phyloP scores from a whole-genome alignment of 1,284 basidiomycete species.

The Rhodotorula sp. region DNA sequence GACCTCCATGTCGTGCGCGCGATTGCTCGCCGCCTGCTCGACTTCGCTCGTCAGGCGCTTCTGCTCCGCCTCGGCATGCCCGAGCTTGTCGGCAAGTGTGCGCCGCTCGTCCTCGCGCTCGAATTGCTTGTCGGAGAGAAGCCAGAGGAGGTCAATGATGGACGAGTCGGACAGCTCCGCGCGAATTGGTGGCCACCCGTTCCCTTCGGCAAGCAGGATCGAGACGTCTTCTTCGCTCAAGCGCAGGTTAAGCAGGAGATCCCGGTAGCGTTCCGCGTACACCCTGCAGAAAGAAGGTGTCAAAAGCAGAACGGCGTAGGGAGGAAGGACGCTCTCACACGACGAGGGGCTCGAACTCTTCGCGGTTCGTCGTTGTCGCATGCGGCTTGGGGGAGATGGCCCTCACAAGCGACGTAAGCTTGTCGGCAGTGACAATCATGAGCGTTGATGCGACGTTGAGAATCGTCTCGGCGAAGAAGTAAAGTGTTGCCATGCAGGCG shows the following conservation, averaged over 20 bases:
- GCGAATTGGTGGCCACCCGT: slow-evolving; percentile 1
- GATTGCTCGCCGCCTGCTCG: neutral
- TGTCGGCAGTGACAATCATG: no score
- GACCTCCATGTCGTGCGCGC: neutral
- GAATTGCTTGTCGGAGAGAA: slow-evolving; percentile 10
- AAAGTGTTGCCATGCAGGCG: no score
- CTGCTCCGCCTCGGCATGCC: neutral
- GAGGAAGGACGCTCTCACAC: neutral
- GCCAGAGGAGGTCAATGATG: slow-evolving; percentile 10
- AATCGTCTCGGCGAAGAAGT: no score
- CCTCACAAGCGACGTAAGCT: no score
- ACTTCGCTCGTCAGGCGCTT: neutral
- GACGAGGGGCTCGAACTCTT: no score
- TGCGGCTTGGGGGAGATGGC: no score
- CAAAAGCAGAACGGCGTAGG: neutral
- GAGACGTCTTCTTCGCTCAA: slow-evolving; percentile 1
- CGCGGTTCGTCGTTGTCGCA: no score
- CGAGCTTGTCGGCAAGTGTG: neutral
- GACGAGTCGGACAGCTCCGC: no score
- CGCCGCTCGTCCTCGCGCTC: neutral
- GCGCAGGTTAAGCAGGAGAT: slow-evolving; percentile 5
- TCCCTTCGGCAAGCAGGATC: neutral
- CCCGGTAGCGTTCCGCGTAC: neutral
- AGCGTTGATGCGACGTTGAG: no score
- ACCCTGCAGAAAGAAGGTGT: neutral